Evolutionary conservation across 352 stramenopile species (phyloP), one percentile per base, ranked within the genome.

Genomic region (Globisporangium viniferum): DNA sequence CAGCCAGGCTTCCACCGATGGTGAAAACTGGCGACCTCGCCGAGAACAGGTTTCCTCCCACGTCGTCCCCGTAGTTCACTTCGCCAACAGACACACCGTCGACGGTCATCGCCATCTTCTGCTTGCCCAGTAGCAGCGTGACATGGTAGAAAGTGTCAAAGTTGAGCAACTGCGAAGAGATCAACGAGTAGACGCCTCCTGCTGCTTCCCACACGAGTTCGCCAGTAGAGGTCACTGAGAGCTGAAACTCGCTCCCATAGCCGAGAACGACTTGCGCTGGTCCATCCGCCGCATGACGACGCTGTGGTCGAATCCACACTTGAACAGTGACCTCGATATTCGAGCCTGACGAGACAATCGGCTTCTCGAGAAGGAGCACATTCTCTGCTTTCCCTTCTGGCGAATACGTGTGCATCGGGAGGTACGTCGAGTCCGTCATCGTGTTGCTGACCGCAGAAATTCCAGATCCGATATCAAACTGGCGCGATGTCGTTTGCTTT

Each of bases 241-340:
- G 64, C 59, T 81, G 66, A 58, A 91, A 92, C 33, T 93, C 80
- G 44, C 76, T 74, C 14, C 75, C 81, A 59, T 88, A 85, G n/a
- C 77, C 78, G 22, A 94, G 61, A 33, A 92, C 71, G 31, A 86
- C 75, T 69, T 92, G 81, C 12, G 73, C 67, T 24, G 69, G 62
- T 9, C 61, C 66, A 48, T 62, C 62, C n/a, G 68, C 48, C 5
- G 54, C 59, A 6, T 35, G 35, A 7, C 41, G 41, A 58, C 46
- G 39, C 14, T 86, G 69, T 1, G 75, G 74, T 35, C 76, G 75
- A 62, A 95, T 79, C 84, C 87, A 94, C 5, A 91, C 57, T 65
- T 96, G 81, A 49, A 94, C 39, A 0, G 79, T 83, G 61, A 92
- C 79, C 41, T 90, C 87, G 0, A 75, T 71, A 58, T 82, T 84